phyloP scores from a whole-genome alignment of 306 rosid genomes.

The Dryas alaskensis region DNA sequence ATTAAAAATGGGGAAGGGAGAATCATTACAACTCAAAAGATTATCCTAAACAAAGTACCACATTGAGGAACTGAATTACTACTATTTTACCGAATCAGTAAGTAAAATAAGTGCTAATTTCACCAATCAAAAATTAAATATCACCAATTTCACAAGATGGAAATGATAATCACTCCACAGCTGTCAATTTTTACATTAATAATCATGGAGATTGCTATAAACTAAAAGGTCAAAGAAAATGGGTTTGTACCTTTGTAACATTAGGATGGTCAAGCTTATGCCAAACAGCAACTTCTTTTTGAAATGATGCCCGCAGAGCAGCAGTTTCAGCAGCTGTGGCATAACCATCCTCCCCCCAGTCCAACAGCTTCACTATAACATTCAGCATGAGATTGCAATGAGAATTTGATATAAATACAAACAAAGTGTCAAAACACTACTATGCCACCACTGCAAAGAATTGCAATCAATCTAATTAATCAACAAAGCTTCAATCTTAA shows the following conservation, averaged over 20 bases:
- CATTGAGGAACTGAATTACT: background rate
- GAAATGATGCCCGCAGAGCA: constrained; percentile 83
- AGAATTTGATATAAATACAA: constrained; percentile 27
- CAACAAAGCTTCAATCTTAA: background rate
- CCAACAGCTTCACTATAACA: constrained; percentile 83
- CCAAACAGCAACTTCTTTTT: constrained; percentile 98
- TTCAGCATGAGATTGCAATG: constrained; percentile 29
- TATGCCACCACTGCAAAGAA: background rate
- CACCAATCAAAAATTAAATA: background rate
- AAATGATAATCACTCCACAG: background rate
- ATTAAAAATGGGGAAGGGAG: constrained; percentile 21
- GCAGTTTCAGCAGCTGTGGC: constrained; percentile 70
- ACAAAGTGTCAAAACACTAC: background rate
- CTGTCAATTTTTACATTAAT: constrained; percentile 4
- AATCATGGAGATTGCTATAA: background rate
- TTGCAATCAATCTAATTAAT: background rate
- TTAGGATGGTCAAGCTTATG: constrained; percentile 94
- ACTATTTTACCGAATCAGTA: background rate
- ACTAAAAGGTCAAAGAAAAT: constrained; percentile 22
- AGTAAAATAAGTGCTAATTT: background rate
- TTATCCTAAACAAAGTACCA: background rate
- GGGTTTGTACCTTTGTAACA: constrained; percentile 69
- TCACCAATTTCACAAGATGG: background rate
- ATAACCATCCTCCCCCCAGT: constrained; percentile 95
- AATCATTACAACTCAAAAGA: constrained; percentile 3